Conservation (phyloP, 352 stramenopile genomes). For the Phytopythium delawarense region DNA sequence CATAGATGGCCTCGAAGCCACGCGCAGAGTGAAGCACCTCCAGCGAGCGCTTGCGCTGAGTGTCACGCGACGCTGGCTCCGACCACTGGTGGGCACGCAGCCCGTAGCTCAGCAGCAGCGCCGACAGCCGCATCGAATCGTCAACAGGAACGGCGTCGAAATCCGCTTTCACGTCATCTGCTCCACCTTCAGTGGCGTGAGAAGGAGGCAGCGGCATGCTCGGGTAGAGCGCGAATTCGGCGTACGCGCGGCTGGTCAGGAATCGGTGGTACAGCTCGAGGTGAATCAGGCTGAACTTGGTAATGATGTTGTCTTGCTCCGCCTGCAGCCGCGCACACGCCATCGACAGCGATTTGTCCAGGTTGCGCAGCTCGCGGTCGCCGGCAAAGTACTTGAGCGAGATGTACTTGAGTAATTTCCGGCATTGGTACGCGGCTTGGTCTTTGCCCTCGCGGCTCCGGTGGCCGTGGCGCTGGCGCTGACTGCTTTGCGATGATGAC, state of each 20-base stretch:
- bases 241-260: slow-evolving; percentile 76
- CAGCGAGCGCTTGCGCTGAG: slow-evolving; percentile 49
- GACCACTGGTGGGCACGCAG: slow-evolving; percentile 81
- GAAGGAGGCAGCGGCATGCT: slow-evolving; percentile 22
- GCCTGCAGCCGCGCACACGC: slow-evolving; percentile 63
- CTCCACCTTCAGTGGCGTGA: slow-evolving; percentile 4
- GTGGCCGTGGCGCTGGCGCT: slow-evolving; percentile 19
- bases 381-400: slow-evolving; percentile 81
- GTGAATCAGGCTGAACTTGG: slow-evolving; percentile 85
- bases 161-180: slow-evolving; percentile 31
- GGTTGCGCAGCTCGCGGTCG: slow-evolving; percentile 64
- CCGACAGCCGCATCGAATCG: slow-evolving; percentile 63
- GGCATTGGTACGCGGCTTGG: slow-evolving; percentile 50
- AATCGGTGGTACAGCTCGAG: slow-evolving; percentile 85
- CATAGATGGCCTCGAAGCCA: slow-evolving; percentile 72
- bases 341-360: slow-evolving; percentile 64
- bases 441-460: slow-evolving; percentile 54
- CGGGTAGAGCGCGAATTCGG: slow-evolving; percentile 81
- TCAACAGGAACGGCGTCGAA: slow-evolving; percentile 49
- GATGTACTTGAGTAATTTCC: slow-evolving; percentile 79
- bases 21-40: slow-evolving; percentile 58
- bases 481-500: slow-evolving; percentile 16
- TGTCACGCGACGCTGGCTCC: slow-evolving; percentile 33
- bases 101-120: slow-evolving; percentile 72
- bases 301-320: slow-evolving; percentile 80